Base-by-base conservation (phyloP, 2,329 filamentous ascomycete species). In the Clarireedia monteithiana region DNA sequence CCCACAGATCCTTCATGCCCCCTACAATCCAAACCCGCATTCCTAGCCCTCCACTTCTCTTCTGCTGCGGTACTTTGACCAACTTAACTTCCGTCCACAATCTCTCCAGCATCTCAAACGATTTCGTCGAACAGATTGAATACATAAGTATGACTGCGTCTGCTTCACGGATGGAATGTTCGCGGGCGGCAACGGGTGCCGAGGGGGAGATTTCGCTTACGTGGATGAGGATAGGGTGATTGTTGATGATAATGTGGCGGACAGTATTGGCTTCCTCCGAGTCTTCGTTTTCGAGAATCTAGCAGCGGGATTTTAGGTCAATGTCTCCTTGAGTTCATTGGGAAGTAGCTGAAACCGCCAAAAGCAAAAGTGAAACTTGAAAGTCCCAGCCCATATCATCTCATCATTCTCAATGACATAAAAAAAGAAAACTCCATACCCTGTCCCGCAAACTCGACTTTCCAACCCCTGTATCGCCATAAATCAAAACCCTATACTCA, bases 1-100 rank as follows among this genome's bases (percentile, higher is more conserved):
- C 52, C 52, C 46, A 44, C 26, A 50, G 6, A 26, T 55, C 52
- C 23, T 34, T 49, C 52, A 55, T 55, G 2, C 9, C 34, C 9
- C 46, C 46, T 2, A 55, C 36, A 15, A 55, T n/a, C 7, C 49
- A 34, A 17, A 55, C 46, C 42, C 50, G 30, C 2, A 50, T 9
- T 10, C 24, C 46, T 5, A 30, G 4, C 27, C 27, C 27, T 2
- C 27, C 27, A 4, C 9, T 30, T 10, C 27, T 30, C 10, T 44
- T 55, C 6, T 44, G 40, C 24, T 40, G 34, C 17, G 36, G 26
- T 9, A 44, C 38, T 10, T 36, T 50, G n/a, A 34, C 17, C 9
- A 10, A 14, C 17, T 50, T 44, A 9, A 55, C 36, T 1, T 10
- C 2, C 15, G 52, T 50, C 52, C 52, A 55, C 1, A 55, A 6